Evolutionary conservation across 2,329 filamentous ascomycete genomes (phyloP), one percentile per base, ranked within the genome.

Genomic region (Alternaria triticina): DNA sequence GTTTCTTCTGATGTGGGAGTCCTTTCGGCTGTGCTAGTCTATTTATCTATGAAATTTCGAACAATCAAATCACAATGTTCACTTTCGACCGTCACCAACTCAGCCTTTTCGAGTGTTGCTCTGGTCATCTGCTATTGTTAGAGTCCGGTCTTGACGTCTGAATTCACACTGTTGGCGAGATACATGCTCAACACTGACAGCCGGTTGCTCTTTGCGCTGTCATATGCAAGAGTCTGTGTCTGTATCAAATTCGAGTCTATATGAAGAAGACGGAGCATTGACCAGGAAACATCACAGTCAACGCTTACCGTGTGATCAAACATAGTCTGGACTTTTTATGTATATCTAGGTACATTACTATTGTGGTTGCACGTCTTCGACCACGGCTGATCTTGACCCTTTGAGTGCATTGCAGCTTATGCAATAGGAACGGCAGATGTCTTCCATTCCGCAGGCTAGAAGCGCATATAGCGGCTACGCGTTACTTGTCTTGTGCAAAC

Each of bases 381-480:
- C 36, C 36, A 40, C 36, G 36, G 36, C 36, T 40, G 36, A 40
- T 40, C n/a, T 17, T 40, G 9, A 40, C 36, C 15, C 10, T 40
- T 40, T 11, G n/a, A 40, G 36, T 40, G 36, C 36, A 40, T 40
- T 40, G n/a, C 36, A 15, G 36, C 36, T 40, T 40, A 17, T 40
- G 36, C 36, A 40, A 30, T 30, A 23, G 20, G 27, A 23, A 36
- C 12, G 49, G n/a, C 9, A 23, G 28, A 36, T 36, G 5, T 52
- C 20, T 36, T 36, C 20, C 30, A 52, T 25, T 22, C 7, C n/a
- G 9, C 22, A 25, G n/a, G 25, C 43, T 33, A 40, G 23, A 46
- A 17, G 55, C 55, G 55, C 47, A 52, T 36, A 44, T 20, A 59
- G 43, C 40, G 59, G 59, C 30, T 59, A 51, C 20, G 17, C 17